These are phyloP conservation scores for Pelargonium fulgidum DNA, from an alignment of 441 rosid genomes.

Conservation along the genomic window DNA sequence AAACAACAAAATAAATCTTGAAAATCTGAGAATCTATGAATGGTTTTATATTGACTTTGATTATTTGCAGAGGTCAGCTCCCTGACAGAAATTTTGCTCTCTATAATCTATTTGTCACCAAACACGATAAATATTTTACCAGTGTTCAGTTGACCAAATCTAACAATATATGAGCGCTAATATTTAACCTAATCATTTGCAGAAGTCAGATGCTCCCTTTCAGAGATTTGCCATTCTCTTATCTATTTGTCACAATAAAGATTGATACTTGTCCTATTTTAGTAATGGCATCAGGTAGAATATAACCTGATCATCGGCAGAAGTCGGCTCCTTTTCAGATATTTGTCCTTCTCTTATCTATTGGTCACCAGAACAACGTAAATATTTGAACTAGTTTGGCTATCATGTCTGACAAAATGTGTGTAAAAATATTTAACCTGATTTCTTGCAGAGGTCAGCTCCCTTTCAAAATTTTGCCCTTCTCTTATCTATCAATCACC, in stretches of 20 bases:
- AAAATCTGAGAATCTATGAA: background rate
- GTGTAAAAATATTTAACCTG: background rate
- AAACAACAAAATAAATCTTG: background rate
- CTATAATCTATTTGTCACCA: slow-evolving; percentile 46
- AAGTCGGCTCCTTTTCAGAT: slow-evolving; percentile 39
- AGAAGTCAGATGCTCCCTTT: slow-evolving; percentile 1
- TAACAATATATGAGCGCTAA: background rate
- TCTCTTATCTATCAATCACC: background rate
- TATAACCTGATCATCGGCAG: slow-evolving; percentile 22
- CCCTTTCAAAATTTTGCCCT: background rate
- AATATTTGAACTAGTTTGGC: slow-evolving; percentile 5
- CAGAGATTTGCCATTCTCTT: background rate
- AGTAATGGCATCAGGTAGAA: no score
- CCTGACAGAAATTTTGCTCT: slow-evolving; percentile 51
- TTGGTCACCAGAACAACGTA: slow-evolving; percentile 20
- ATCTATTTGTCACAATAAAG: background rate
- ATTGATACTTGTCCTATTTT: background rate
- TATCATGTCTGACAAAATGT: background rate
- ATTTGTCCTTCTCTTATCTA: slow-evolving; percentile 62
- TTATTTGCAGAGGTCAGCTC: slow-evolving; percentile 29
- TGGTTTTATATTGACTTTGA: slow-evolving; percentile 4
- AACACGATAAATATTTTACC: slow-evolving; percentile 13
- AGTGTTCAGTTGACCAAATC: background rate
- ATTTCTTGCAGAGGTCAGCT: slow-evolving; percentile 1
- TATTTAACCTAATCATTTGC: slow-evolving; percentile 2